Percentiles rank a stretch among this genome's conserved stretches.
Evolutionary conservation across 176 grass and related monocot genomes (phyloP).

Genomic region (Saccharum officinarum): DNA sequence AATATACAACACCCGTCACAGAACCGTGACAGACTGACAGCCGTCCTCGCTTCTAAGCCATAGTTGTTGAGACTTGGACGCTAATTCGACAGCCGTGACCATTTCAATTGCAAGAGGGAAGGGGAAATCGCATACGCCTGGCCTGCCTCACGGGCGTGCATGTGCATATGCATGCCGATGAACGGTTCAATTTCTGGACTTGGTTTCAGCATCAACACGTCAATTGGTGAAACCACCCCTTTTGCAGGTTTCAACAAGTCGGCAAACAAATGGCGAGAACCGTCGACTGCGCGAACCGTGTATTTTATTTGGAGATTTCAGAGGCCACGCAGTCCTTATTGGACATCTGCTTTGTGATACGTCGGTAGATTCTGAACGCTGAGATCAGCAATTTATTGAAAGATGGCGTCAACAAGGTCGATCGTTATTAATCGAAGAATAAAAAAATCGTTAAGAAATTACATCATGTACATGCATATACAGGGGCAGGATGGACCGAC

Average conservation of each 20-base stretch:
- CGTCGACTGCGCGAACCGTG: neutral
- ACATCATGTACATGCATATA: neutral
- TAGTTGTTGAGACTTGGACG: constrained; percentile 32
- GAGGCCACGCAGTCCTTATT: neutral
- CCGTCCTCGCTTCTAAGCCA: neutral
- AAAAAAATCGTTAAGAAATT: neutral
- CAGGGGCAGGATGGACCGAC: neutral
- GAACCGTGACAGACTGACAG: neutral
- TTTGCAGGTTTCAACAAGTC: neutral
- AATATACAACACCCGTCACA: neutral
- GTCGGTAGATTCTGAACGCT: neutral
- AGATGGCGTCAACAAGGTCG: neutral
- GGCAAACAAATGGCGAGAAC: constrained; percentile 7
- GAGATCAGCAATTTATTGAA: neutral
- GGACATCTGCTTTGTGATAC: neutral
- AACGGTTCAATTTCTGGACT: constrained; percentile 27
- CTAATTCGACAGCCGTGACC: constrained; percentile 23
- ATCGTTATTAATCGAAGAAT: neutral
- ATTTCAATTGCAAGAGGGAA: neutral
- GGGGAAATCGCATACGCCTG: neutral
- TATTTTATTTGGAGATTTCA: neutral
- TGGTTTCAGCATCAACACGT: constrained; percentile 20
- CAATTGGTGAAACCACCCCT: neutral
- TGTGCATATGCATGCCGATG: neutral
- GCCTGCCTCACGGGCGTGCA: constrained; percentile 7